These are phyloP conservation scores for Exobasidium cylindrosporum DNA, from an alignment of 1,284 basidiomycete species.

Conservation along the genomic window DNA sequence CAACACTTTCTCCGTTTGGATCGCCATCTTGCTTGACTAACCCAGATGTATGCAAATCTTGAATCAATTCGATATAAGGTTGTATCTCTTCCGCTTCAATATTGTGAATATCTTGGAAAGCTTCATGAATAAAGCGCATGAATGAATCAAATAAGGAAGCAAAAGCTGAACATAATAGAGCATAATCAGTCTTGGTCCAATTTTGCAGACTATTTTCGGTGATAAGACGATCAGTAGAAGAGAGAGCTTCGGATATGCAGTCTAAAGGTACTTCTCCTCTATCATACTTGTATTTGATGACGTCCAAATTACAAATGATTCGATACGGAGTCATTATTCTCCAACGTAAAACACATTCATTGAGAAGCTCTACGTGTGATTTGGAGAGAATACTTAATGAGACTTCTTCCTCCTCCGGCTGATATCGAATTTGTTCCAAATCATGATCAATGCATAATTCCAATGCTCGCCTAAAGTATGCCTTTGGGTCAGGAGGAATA, in stretches of 20 bases:
- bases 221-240: constrained; percentile 69
- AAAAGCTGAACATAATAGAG: constrained; percentile 55
- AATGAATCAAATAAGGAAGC: constrained; percentile 74
- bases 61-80: constrained; percentile 33
- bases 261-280: constrained; percentile 86
- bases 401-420: constrained; percentile 93
- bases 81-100: constrained; percentile 39
- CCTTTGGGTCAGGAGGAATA: constrained; percentile 83
- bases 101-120: constrained; percentile 64
- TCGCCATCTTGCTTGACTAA: constrained; percentile 41
- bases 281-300: constrained; percentile 83
- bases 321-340: constrained; percentile 77
- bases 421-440: constrained; percentile 81
- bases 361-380: constrained; percentile 75
- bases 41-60: constrained; percentile 52
- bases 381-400: constrained; percentile 86
- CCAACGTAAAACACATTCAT: constrained; percentile 85
- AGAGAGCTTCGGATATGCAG: constrained; percentile 80
- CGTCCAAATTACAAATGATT: constrained; percentile 75
- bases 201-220: constrained; percentile 61
- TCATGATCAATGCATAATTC: constrained; percentile 81
- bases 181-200: constrained; percentile 79
- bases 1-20: constrained; percentile 26
- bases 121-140: constrained; percentile 77
- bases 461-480: constrained; percentile 78